Evolutionary conservation across 768 basidiomycete species (phyloP), one percentile per base, ranked within the genome.

Genomic region (Pleurotus ostreatus): DNA sequence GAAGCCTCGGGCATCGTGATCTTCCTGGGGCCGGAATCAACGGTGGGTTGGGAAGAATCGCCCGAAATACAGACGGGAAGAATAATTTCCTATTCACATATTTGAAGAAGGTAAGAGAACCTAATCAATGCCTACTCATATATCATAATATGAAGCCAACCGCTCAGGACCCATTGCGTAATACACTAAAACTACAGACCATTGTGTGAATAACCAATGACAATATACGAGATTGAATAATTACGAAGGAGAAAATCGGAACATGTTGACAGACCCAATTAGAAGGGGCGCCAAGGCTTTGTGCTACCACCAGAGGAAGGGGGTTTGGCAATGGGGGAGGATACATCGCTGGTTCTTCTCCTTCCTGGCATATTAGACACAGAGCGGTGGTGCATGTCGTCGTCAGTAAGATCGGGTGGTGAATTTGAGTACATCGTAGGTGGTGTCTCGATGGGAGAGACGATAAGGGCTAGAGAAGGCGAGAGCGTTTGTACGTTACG

Each of bases 401-500:
- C 51, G 39, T 53, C 51, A 22, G 51, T 23, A 6, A 25, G 16
- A 22, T 53, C 51, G 13, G 51, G 46, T 37, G 44, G 46, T 23
- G 46, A 46, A 22, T 13, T 46, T n/a, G 46, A 38, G 30, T 53
- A 53, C 51, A 53, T 53, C 15, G 48, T 20, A 75, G 18, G 71
- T 68, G 38, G 71, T 68, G 23, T 75, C 71, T 76, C 75, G 4
- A 72, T 70, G 0, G 84, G 84, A n/a, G 84, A 83, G 44, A 85
- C 76, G 62, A 85, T 80, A 75, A 83, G 79, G 15, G 83, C 84
- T 40, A 85, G 65, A 15, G 84, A 85, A 5, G 85, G 85, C 1
- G 83, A 85, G 25, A 86, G 71, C 9, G 74, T 81, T 58, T 80
- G 78, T 7, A 69, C 71, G 52, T 66, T 71, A 55, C 72, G 68